Conservation (phyloP, 768 basidiomycete genomes). For the Fibroporia radiculosa region DNA sequence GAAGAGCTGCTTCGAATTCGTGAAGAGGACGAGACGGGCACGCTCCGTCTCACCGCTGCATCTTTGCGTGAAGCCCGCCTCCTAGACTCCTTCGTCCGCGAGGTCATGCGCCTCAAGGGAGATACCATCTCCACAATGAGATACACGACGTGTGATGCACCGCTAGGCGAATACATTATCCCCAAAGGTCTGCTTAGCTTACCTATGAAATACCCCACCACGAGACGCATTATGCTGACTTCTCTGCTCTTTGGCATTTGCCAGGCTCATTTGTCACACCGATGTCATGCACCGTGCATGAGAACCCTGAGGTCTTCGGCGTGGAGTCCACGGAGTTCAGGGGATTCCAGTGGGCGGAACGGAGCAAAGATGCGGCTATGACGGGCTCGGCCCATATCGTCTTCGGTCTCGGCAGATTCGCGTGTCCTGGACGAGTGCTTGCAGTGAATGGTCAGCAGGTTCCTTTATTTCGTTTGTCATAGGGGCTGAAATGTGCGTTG, state of each 20-base stretch:
- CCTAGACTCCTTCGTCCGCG: constrained; percentile 29
- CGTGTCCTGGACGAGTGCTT: constrained; percentile 26
- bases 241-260: too few species aligned
- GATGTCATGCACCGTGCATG: constrained; percentile 23
- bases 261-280: constrained; percentile 23
- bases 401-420: constrained; percentile 29
- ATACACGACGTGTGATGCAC: constrained; percentile 20
- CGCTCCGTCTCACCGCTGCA: constrained; percentile 18
- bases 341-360: constrained; percentile 24
- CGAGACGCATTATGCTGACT: too few species aligned
- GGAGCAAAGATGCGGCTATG: constrained; percentile 23
- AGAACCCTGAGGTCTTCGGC: constrained; percentile 19
- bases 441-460: constrained; percentile 22
- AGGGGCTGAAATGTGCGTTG: background rate
- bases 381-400: constrained; percentile 22
- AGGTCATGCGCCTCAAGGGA: constrained; percentile 30
- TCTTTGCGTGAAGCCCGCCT: constrained; percentile 21
- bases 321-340: constrained; percentile 21
- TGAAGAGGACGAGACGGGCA: constrained; percentile 17
- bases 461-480: background rate
- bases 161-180: constrained; percentile 21
- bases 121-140: constrained; percentile 25
- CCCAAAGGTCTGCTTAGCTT: constrained; percentile 20
- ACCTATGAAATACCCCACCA: too few species aligned
- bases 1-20: constrained; percentile 21